Conservation (phyloP, 352 stramenopile species). For the Globisporangium sylvaticum region DNA sequence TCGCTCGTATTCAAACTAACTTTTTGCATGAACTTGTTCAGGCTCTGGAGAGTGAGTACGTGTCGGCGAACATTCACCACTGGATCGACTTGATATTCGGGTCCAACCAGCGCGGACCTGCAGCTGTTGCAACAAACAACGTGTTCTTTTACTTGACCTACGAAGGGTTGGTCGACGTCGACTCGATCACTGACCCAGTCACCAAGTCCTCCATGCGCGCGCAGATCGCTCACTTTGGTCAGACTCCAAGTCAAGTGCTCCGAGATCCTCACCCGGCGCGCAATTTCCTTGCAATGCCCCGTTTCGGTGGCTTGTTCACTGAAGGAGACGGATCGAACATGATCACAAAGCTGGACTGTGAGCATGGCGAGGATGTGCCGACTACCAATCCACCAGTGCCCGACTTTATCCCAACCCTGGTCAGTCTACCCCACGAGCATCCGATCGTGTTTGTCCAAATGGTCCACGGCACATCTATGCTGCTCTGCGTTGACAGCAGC, state of each 20-base stretch:
- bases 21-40: constrained; percentile 15
- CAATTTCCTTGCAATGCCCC: constrained; percentile 13
- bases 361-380: not conserved
- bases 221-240: constrained; percentile 98
- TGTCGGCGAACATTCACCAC: constrained; percentile 80
- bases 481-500: constrained; percentile 67
- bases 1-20: not conserved
- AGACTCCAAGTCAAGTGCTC: constrained; percentile 97
- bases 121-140: constrained; percentile 93
- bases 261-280: constrained; percentile 76
- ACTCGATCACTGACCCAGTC: constrained; percentile 92
- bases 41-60: constrained; percentile 85
- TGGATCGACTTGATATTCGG: constrained; percentile 89
- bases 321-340: not conserved
- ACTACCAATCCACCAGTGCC: not conserved
- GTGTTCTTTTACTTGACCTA: constrained; percentile 99
- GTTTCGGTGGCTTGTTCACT: not conserved
- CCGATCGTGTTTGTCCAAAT: constrained; percentile 53
- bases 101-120: constrained; percentile 61
- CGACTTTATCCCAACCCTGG: constrained; percentile 13
- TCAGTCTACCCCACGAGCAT: constrained; percentile 57
- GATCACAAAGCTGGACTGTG: not conserved
- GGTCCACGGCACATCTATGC: constrained; percentile 34
- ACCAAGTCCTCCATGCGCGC: constrained; percentile 92
- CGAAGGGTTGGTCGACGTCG: constrained; percentile 96